Evolutionary conservation across 176 grass and related monocot species (phyloP).

Genomic region (Cenchrus americanus): DNA sequence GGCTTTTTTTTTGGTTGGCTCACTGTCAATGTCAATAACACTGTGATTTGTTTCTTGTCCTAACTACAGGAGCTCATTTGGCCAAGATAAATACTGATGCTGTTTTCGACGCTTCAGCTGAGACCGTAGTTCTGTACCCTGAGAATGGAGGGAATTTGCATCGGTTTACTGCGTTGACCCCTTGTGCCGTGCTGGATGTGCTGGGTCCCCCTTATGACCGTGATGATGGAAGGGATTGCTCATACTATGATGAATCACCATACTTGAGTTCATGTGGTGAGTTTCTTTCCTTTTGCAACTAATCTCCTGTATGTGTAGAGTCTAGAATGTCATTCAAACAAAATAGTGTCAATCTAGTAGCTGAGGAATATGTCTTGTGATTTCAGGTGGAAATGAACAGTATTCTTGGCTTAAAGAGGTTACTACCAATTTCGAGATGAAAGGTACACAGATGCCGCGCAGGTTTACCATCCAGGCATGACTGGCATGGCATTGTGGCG

Average conservation of each 20-base stretch:
- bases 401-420: conserved; percentile 74
- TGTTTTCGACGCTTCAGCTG: conserved; percentile 47
- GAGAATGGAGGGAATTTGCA: conserved; percentile 85
- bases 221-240: conserved; percentile 67
- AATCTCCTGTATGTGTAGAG: background rate
- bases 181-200: conserved; percentile 89
- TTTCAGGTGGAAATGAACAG: conserved; percentile 52
- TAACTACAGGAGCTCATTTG: conserved; percentile 52
- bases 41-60: background rate
- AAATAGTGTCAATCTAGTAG: background rate
- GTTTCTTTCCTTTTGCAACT: background rate
- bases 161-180: conserved; percentile 76
- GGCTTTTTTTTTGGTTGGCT: background rate
- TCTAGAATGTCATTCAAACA: background rate
- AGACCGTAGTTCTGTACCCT: conserved; percentile 76
- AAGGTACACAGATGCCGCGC: conserved; percentile 42
- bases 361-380: conserved; percentile 22
- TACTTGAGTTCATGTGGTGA: conserved; percentile 52
- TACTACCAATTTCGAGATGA: conserved; percentile 46
- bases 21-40: background rate
- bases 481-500: background rate
- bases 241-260: conserved; percentile 57
- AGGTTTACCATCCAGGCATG: conserved; percentile 40
- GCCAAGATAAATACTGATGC: conserved; percentile 75
- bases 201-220: conserved; percentile 69